phyloP scores from a whole-genome alignment of 192 early-diverging fungal genomes.

The Dissophora ornata region DNA sequence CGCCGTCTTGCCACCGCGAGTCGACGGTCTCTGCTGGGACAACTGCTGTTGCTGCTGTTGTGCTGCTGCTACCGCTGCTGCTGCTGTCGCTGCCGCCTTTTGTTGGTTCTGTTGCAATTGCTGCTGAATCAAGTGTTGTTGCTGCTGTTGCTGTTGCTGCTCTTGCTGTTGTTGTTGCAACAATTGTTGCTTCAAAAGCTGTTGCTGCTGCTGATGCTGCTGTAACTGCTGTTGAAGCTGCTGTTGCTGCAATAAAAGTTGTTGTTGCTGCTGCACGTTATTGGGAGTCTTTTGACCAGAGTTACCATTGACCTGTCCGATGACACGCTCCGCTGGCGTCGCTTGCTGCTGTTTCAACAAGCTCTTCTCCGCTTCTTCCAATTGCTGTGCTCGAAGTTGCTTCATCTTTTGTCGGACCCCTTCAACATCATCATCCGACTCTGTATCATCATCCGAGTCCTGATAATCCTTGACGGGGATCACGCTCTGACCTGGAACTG shows the following conservation, averaged over 20 bases:
- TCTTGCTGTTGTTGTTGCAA: conserved; percentile 44
- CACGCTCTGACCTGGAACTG: conserved; percentile 51
- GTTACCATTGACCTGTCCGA: too few species aligned
- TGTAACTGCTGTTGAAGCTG: conserved; percentile 41
- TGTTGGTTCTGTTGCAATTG: conserved; percentile 39
- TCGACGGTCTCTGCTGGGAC: conserved; percentile 1
- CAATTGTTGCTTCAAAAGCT: conserved; percentile 41
- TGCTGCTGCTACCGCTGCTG: conserved; percentile 3
- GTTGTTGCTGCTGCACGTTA: conserved; percentile 43
- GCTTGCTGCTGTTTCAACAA: conserved; percentile 27
- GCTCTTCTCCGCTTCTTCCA: conserved; percentile 47
- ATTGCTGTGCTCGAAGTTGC: conserved; percentile 54
- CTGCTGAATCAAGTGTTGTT: conserved; percentile 44
- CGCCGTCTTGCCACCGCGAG: conserved; percentile 37
- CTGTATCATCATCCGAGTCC: conserved; percentile 62
- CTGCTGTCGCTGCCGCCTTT: conserved; percentile 10
- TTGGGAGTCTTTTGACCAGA: too few species aligned
- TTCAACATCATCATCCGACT: conserved; percentile 65
- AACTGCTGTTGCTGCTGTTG: conserved; percentile 1
- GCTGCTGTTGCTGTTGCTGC: conserved; percentile 30
- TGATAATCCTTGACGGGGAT: conserved; percentile 49
- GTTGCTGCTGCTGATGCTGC: conserved; percentile 45
- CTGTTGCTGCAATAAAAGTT: conserved; percentile 41
- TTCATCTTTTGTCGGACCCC: conserved; percentile 63
- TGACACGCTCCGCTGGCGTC: not conserved